Conservation (phyloP, 2,329 filamentous ascomycete genomes). For the Hymenoscyphus scutula region DNA sequence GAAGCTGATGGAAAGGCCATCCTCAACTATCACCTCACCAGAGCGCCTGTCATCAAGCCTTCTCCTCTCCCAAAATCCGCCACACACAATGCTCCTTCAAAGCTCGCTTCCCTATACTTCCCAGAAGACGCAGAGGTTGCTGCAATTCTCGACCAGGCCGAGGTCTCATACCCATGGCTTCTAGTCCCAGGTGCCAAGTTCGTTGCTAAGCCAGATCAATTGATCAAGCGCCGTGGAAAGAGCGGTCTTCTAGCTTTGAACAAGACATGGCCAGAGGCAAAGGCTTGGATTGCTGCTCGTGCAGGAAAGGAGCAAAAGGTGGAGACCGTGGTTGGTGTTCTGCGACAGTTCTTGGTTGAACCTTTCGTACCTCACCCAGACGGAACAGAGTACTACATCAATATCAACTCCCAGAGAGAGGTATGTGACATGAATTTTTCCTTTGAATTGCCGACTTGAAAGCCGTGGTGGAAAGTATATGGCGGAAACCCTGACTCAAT, state of each 20-base stretch:
- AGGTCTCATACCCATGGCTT: slow-evolving; percentile 96
- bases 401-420: slow-evolving; percentile 99
- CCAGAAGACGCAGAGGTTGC: slow-evolving; percentile 80
- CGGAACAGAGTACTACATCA: slow-evolving; percentile 99
- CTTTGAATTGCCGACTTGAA: neutral
- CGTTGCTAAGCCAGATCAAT: slow-evolving; percentile 98
- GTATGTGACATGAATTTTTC: slow-evolving; percentile 59
- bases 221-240: slow-evolving; percentile 99
- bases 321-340: slow-evolving; percentile 82
- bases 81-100: slow-evolving; percentile 89
- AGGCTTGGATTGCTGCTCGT: slow-evolving; percentile 88
- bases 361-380: slow-evolving; percentile 95
- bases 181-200: slow-evolving; percentile 81
- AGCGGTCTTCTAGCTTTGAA: slow-evolving; percentile 94
- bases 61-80: slow-evolving; percentile 80
- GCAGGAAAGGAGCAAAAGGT: slow-evolving; percentile 92
- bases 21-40: slow-evolving; percentile 99
- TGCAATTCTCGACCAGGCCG: slow-evolving; percentile 88
- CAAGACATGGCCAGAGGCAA: slow-evolving; percentile 94
- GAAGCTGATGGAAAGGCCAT: slow-evolving; percentile 99
- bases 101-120: slow-evolving; percentile 90
- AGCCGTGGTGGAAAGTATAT: neutral
- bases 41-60: slow-evolving; percentile 95
- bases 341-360: slow-evolving; percentile 96
- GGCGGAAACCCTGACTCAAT: neutral